Evolutionary conservation across 108 stramenopile genomes (phyloP), one percentile per base, ranked within the genome.

Genomic region (Pseudonitzschia multistriata): DNA sequence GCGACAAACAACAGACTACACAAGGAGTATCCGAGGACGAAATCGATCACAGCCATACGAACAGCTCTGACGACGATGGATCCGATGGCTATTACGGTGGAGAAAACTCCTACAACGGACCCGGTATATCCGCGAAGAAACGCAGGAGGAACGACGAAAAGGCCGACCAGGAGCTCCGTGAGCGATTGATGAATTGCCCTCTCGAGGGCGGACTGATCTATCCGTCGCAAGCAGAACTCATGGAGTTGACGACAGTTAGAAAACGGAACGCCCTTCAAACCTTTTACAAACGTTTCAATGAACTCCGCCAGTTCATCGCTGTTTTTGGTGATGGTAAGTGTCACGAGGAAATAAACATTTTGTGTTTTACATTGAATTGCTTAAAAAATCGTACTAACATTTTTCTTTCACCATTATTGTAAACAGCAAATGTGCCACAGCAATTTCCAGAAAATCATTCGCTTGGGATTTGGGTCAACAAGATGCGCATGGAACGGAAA

Each of bases 401-500:
- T n/a, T 14, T 39, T 15, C 40, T 62, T 39, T 39, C 37, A 13
- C 17, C 62, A 15, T 39, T 4, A 7, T 19, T 36, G 5, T 62
- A n/a, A n/a, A 39, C 52, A 76, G 74, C 68, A 42, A 63, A 73
- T n/a, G 85, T 89, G 6, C 88, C 85, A 10, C 85, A 86, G 63
- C 81, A 86, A 67, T 83, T 73, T 59, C 27, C 27, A 13, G 55
- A 56, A 0, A 81, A 83, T 66, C 61, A 48, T 33, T 72, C 60
- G 42, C 71, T 84, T 29, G 83, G 83, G 24, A 74, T 84, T 63
- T 82, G 83, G 83, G 84, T 85, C 17, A 79, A 84, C 48, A 75
- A 88, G 78, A 82, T 83, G 59, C 80, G 88, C 5, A 89, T 86
- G 88, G 84, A 89, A 57, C 67, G 67, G 55, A 83, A 82, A 61